Base-by-base conservation (phyloP, 139 green algal genomes). In the Ulvella scutata region DNA sequence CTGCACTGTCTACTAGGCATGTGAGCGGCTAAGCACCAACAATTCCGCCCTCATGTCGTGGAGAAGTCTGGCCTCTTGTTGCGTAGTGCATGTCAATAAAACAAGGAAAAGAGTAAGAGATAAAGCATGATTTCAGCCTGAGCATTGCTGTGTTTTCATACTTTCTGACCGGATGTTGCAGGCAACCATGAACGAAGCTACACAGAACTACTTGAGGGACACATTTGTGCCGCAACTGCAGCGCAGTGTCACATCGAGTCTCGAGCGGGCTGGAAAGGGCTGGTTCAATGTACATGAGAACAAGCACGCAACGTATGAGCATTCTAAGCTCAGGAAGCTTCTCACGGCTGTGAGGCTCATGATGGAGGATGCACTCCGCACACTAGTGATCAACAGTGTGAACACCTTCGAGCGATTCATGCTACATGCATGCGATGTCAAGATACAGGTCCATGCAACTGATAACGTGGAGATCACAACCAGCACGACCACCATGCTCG, bases 241-340 rank as follows among this genome's bases (percentile, higher is more conserved):
- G 62, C 62, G 62, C 33, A 33, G 20, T 9, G 26, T 74, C 33
- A 43, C 33, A 23, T 43, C 35, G 62, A 21, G 20, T 9, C 33
- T 74, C 10, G 62, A 43, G 35, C 74, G 62, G 43, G 77, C 79
- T 38, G 85, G 90, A 77, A 95, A 95, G 83, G 90, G 90, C 60
- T 95, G 90, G 90, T 95, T 89, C 85, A 90, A 93, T 78, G 75
- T 93, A 61, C 72, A 87, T 29, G 89, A 94, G 80, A 77, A 67
- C 39, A 88, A 88, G 76, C 79, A 75, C 31, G 79, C 84, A 72
- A 86, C 79, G 23, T 93, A 91, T 76, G 82, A 86, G 36, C 87
- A 85, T 76, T 84, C 75, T 73, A 93, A 93, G 84, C 82, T 93
- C 21, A 85, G 79, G 72, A 72, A 74, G 21, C 78, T 90, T 51